Percentiles rank a stretch among this genome's conserved stretches.
Evolutionary conservation across 768 basidiomycete genomes (phyloP).

Genomic region (Pleurotus ostreatus): DNA sequence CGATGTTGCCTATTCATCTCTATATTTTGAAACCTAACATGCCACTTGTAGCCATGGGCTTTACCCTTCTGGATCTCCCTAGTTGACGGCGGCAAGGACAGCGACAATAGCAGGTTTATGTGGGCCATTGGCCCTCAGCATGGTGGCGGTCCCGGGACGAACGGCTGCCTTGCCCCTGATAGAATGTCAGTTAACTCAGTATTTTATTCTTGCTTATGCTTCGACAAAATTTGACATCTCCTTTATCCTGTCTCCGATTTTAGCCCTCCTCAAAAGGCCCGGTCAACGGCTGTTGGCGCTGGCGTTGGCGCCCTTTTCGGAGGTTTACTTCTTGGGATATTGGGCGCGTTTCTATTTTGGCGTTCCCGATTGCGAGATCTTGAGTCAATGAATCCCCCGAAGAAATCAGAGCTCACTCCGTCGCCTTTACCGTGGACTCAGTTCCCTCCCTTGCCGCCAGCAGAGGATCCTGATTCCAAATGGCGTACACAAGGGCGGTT

Average conservation of each 20-base stretch:
- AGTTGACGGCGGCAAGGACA: slow-evolving; percentile 30
- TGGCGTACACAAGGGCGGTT: background rate
- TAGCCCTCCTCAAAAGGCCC: slow-evolving; percentile 11
- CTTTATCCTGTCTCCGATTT: background rate
- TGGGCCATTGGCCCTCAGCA: slow-evolving; percentile 62
- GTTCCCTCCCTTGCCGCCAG: background rate
- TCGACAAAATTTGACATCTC: slow-evolving; percentile 8
- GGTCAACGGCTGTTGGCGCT: slow-evolving; percentile 26
- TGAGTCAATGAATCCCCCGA: background rate
- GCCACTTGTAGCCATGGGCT: slow-evolving; percentile 35
- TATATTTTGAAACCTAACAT: background rate
- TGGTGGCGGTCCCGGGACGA: slow-evolving; percentile 38
- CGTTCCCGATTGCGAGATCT: slow-evolving; percentile 16
- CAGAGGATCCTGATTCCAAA: background rate
- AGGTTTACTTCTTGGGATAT: slow-evolving; percentile 30
- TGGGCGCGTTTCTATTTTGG: slow-evolving; percentile 28
- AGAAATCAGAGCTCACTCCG: background rate
- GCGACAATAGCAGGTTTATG: slow-evolving; percentile 27
- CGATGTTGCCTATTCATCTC: background rate
- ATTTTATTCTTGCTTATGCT: background rate
- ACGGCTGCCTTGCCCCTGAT: slow-evolving; percentile 34
- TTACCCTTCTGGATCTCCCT: slow-evolving; percentile 55
- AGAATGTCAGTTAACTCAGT: slow-evolving; percentile 13
- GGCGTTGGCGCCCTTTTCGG: slow-evolving; percentile 35
- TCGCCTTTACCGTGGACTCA: background rate